Conservation (phyloP, 768 basidiomycete species). For the Pleurotus citrinopileatus region DNA sequence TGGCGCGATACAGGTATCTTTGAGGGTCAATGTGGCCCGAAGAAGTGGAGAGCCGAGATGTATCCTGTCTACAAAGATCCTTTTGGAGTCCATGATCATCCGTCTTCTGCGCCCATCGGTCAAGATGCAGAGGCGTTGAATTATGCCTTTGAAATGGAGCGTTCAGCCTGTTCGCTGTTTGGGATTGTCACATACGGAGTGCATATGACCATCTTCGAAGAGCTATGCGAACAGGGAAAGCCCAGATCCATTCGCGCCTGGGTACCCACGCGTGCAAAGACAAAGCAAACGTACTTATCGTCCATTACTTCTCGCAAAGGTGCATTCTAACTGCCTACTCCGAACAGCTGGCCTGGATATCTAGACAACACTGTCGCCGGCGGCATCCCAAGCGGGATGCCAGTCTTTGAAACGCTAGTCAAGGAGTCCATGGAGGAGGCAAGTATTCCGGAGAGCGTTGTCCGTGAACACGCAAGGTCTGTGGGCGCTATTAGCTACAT, state of each 20-base stretch:
- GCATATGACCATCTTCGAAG: slow-evolving; percentile 78
- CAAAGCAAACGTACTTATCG: slow-evolving; percentile 91
- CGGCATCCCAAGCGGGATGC: slow-evolving; percentile 81
- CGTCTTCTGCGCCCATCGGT: slow-evolving; percentile 22
- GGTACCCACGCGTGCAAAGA: slow-evolving; percentile 82
- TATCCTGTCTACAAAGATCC: slow-evolving; percentile 78
- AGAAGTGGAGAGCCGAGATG: slow-evolving; percentile 83
- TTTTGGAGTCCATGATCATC: slow-evolving; percentile 55
- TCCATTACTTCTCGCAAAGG: slow-evolving; percentile 11
- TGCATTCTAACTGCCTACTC: neutral
- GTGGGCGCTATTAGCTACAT: slow-evolving; percentile 83
- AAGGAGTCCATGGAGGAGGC: slow-evolving; percentile 97
- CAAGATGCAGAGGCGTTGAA: slow-evolving; percentile 40
- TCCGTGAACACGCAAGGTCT: slow-evolving; percentile 53
- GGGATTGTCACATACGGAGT: slow-evolving; percentile 91
- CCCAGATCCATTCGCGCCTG: slow-evolving; percentile 58
- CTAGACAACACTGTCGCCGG: slow-evolving; percentile 93
- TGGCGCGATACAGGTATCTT: slow-evolving; percentile 72
- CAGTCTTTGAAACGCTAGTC: slow-evolving; percentile 68
- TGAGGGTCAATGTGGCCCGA: slow-evolving; percentile 62
- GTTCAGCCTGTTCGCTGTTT: slow-evolving; percentile 85
- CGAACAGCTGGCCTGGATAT: slow-evolving; percentile 81
- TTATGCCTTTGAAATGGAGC: slow-evolving; percentile 86
- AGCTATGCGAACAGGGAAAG: slow-evolving; percentile 29
- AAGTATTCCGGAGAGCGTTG: slow-evolving; percentile 65